phyloP scores from a whole-genome alignment of 2,329 filamentous ascomycete species.

The Epichloe gansuensis region DNA sequence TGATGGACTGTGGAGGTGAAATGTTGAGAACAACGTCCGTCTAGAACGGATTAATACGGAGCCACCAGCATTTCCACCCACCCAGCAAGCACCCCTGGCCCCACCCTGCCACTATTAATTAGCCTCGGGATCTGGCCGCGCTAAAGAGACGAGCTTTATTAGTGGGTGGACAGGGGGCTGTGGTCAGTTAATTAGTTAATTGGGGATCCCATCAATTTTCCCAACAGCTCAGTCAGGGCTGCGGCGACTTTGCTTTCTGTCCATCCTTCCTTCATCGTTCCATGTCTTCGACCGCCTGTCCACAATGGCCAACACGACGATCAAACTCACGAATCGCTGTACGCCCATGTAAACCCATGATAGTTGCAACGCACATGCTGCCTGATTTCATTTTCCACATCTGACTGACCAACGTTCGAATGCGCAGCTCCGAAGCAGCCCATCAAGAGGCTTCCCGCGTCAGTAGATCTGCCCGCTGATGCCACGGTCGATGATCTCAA shows the following conservation, averaged over 20 bases:
- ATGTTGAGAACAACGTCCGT: not conserved
- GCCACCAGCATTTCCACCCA: too few relatives aligned
- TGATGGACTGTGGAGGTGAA: not conserved
- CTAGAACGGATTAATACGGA: not conserved
- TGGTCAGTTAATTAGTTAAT: too few relatives aligned
- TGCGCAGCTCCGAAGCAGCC: constrained; percentile 32
- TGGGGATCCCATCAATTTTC: not conserved
- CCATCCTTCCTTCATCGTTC: not conserved
- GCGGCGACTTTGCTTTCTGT: not conserved
- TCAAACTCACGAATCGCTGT: constrained; percentile 13
- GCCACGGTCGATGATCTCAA: constrained; percentile 50
- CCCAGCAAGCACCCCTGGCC: not conserved
- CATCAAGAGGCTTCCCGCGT: constrained; percentile 40
- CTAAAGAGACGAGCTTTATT: too few relatives aligned
- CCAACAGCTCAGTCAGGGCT: not conserved
- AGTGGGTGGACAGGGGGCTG: too few relatives aligned
- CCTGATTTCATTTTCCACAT: not conserved
- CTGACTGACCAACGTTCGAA: constrained; percentile 3
- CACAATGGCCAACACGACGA: constrained; percentile 7
- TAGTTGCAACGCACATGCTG: not conserved
- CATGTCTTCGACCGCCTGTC: not conserved
- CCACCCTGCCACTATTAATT: not conserved
- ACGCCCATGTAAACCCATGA: not conserved
- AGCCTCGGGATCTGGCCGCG: not conserved
- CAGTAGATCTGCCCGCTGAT: constrained; percentile 34